Evolutionary conservation across 345 rosid species (phyloP).

Genomic region (Ceriops decandra): DNA sequence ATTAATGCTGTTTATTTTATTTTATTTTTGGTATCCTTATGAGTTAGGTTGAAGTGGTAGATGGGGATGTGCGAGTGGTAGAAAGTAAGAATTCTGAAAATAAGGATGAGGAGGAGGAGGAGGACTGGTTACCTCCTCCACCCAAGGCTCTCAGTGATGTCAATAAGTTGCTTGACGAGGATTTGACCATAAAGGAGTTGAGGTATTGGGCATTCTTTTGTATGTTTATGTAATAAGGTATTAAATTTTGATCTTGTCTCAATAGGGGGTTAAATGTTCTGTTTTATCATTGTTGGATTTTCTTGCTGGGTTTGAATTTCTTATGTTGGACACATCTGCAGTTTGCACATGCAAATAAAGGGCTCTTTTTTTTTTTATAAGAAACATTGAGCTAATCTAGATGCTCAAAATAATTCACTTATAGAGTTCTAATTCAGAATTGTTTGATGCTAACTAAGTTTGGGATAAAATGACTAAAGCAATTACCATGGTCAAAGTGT

Average conservation of each 20-base stretch:
- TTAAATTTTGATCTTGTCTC: too few relatives aligned
- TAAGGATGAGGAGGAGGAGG: constrained; percentile 31
- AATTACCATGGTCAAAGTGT: too few relatives aligned
- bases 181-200: constrained; percentile 57
- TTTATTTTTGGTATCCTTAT: neutral
- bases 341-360: neutral
- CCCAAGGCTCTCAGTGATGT: constrained; percentile 36
- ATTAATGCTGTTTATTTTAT: neutral
- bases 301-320: neutral
- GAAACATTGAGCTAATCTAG: neutral
- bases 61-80: constrained; percentile 35
- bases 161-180: constrained; percentile 37
- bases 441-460: neutral
- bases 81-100: constrained; percentile 23
- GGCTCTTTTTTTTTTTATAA: too few relatives aligned
- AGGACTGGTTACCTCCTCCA: constrained; percentile 75
- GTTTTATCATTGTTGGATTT: neutral
- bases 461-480: too few relatives aligned
- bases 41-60: constrained; percentile 28
- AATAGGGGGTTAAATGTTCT: neutral
- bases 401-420: neutral
- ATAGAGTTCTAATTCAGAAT: neutral
- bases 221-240: too few relatives aligned
- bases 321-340: neutral
- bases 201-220: constrained; percentile 35